Evolutionary conservation across 1,284 basidiomycete genomes (phyloP).

Genomic region (Ceratorhiza oryzae-sativae): DNA sequence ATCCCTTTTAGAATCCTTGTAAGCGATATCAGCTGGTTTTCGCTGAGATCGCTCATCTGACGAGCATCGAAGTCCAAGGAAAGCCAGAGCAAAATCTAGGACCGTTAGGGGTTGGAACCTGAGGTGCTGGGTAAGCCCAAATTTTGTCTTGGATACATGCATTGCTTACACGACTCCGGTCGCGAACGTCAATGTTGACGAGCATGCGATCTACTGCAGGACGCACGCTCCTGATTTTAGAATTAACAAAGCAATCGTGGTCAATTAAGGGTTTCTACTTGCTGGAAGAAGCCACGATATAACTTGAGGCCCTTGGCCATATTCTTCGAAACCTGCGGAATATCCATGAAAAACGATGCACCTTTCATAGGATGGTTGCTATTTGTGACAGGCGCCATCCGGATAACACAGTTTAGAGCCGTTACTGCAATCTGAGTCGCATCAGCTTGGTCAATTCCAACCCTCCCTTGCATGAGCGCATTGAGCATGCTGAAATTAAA

Average conservation of each 20-base stretch:
- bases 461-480: constrained; percentile 28
- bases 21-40: constrained; percentile 16
- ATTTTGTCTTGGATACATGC: background rate
- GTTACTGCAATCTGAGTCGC: constrained; percentile 66
- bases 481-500: background rate
- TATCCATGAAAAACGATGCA: constrained; percentile 74
- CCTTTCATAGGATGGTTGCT: constrained; percentile 72
- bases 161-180: constrained; percentile 68
- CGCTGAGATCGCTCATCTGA: constrained; percentile 1
- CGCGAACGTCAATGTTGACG: constrained; percentile 78
- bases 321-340: constrained; percentile 60
- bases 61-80: constrained; percentile 19
- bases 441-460: constrained; percentile 37
- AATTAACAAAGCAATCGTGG: background rate
- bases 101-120: constrained; percentile 32
- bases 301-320: constrained; percentile 68
- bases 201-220: constrained; percentile 72
- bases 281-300: constrained; percentile 50
- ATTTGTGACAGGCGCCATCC: constrained; percentile 67
- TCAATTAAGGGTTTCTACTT: background rate
- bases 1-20: constrained; percentile 24
- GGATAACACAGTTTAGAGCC: constrained; percentile 75
- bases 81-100: constrained; percentile 32
- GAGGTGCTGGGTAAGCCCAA: background rate
- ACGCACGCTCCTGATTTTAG: constrained; percentile 56